These are phyloP conservation scores for Leccinum subtestaceum DNA, from an alignment of 768 basidiomycete genomes.

Conservation along the genomic window DNA sequence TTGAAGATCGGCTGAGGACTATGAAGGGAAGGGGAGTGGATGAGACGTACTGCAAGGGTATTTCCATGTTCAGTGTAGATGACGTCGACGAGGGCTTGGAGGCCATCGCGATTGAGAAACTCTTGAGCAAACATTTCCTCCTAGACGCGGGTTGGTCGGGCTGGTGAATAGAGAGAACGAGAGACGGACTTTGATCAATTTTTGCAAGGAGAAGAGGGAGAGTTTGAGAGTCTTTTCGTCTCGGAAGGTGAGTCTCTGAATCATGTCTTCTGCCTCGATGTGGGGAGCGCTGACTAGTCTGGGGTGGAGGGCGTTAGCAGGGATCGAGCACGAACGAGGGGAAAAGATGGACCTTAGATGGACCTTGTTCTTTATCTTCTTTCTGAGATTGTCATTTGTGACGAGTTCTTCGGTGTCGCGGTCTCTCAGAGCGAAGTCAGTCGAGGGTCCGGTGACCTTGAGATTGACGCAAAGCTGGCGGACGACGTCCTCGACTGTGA, in stretches of 20 bases:
- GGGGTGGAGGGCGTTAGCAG: conserved; percentile 2
- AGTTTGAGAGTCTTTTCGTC: conserved; percentile 63
- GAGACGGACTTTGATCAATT: conserved; percentile 63
- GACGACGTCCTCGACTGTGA: conserved; percentile 82
- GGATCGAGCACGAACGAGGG: neutral
- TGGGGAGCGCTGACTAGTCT: conserved; percentile 80
- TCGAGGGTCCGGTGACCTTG: conserved; percentile 70
- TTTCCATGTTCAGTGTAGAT: conserved; percentile 73
- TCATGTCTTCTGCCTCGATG: conserved; percentile 75
- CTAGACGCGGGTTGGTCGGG: conserved; percentile 34
- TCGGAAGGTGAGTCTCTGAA: conserved; percentile 59
- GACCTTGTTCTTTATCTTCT: conserved; percentile 74
- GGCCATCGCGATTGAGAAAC: conserved; percentile 72
- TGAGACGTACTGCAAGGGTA: conserved; percentile 67
- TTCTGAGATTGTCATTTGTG: conserved; percentile 82
- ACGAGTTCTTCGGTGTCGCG: conserved; percentile 75
- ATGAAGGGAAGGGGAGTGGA: neutral
- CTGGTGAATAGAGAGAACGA: neutral
- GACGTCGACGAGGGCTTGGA: conserved; percentile 66
- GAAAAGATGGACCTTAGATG: conserved; percentile 63
- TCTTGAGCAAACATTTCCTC: conserved; percentile 81
- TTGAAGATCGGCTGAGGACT: conserved; percentile 9
- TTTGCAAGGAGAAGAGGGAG: conserved; percentile 76
- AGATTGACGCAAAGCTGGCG: conserved; percentile 80
- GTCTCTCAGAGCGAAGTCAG: conserved; percentile 76